Evolutionary conservation across 805 yeast genomes (phyloP), one percentile per base, ranked within the genome.

Genomic region (Wickerhamomyces canadensis): DNA sequence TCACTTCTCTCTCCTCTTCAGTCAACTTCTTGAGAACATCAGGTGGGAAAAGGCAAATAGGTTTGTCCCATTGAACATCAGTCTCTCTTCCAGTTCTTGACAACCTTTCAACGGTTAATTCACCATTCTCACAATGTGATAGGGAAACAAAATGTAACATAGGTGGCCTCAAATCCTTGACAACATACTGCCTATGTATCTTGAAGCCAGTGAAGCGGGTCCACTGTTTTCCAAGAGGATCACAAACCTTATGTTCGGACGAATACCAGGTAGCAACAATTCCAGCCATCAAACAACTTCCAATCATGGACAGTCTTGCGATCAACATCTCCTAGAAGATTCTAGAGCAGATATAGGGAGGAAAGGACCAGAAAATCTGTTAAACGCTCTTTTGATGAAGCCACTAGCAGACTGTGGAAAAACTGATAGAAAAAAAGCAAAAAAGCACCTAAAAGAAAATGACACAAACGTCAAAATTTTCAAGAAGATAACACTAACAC

Each of bases 171-270:
- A 60, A 36, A 22, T 61, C 54, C 32, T 67, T 70, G 18, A 69
- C 51, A 17, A 67, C 62, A 40, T 69, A 71, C 16, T 71, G 67
- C 35, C 80, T 62, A 34, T 70, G 69, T 2, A 79, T 57, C 38
- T 72, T 71, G 47, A 77, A 74, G 0, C 87, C 87, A 1, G 78
- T 65, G 45, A 69, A 80, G 1, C 72, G 67, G 11, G 58, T 35
- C 25, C 44, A 38, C 22, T 55, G 47, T 1, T 40, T 37, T 10
- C 52, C 51, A n/a, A 41, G 19, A 13, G 65, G 58, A 38, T 64
- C 62, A 48, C 75, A 69, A 2, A 51, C 46, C 37, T 48, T 61
- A 41, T 55, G 61, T 27, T 36, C 33, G 16, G 18, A 12, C 5
- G 18, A 22, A 18, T 17, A 19, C 12, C 27, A 11, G 6, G 34